phyloP scores from a whole-genome alignment of 371 early-diverging fungal species.

The Encephalitozoon hellem region DNA sequence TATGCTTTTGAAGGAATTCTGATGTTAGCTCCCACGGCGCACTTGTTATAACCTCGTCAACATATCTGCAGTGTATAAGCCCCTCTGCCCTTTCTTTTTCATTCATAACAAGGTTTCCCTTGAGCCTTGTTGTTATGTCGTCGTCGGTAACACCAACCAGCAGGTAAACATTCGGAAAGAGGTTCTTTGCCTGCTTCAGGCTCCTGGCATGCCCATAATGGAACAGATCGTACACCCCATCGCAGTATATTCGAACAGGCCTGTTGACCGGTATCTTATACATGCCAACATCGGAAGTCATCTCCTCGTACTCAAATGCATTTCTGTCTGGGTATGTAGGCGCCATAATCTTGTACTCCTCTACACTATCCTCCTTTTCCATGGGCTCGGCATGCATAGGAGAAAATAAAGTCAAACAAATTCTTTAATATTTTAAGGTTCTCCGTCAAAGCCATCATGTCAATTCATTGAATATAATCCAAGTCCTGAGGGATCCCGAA shows the following conservation, averaged over 20 bases:
- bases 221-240: conserved; percentile 77
- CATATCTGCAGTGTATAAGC: conserved; percentile 83
- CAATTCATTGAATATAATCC: conserved; percentile 62
- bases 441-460: not conserved
- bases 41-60: conserved; percentile 75
- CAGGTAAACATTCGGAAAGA: conserved; percentile 72
- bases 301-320: conserved; percentile 9
- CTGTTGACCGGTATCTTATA: conserved; percentile 43
- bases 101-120: conserved; percentile 80
- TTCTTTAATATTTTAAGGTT: not conserved
- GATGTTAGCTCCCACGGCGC: conserved; percentile 79
- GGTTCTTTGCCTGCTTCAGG: conserved; percentile 80
- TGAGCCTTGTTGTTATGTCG: conserved; percentile 68
- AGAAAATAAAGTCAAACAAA: not conserved
- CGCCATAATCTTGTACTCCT: conserved; percentile 5
- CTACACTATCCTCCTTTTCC: not conserved
- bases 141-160: conserved; percentile 81
- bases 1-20: conserved; percentile 73
- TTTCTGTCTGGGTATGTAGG: conserved; percentile 34
- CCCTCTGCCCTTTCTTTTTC: conserved; percentile 76
- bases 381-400: not conserved
- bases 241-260: conserved; percentile 60
- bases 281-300: not conserved
- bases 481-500: conserved; percentile 72
- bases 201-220: conserved; percentile 84